phyloP scores from a whole-genome alignment of 73 alveolate genomes.

The Paramecium octaurelia region DNA sequence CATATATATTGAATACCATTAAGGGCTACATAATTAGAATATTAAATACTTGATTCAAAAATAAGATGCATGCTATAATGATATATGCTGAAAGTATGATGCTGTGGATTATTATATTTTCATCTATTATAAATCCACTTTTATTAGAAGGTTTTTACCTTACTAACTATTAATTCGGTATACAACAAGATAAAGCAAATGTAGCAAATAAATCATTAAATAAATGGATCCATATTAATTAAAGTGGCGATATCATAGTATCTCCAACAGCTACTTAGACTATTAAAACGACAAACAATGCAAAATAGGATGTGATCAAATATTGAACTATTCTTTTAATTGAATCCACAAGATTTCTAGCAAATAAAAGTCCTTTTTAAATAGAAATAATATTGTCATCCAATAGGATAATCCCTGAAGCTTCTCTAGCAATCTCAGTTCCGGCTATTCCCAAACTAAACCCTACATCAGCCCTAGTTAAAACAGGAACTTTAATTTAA shows the following conservation, averaged over 20 bases:
- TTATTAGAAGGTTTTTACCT: constrained; percentile 80
- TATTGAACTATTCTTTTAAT: constrained; percentile 85
- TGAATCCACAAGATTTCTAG: constrained; percentile 88
- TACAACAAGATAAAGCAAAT: constrained; percentile 91
- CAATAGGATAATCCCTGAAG: constrained; percentile 82
- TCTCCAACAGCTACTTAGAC: constrained; percentile 78
- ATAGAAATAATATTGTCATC: constrained; percentile 87
- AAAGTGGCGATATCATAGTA: constrained; percentile 79
- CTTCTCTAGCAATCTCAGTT: constrained; percentile 91
- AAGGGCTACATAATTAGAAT: constrained; percentile 78
- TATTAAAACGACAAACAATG: constrained; percentile 75
- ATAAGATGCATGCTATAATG: constrained; percentile 50
- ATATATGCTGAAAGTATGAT: constrained; percentile 73
- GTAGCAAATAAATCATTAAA: constrained; percentile 85
- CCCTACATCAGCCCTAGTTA: constrained; percentile 81
- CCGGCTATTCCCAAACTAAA: constrained; percentile 90
- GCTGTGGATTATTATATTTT: constrained; percentile 82
- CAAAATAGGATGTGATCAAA: constrained; percentile 79
- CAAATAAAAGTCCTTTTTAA: constrained; percentile 86
- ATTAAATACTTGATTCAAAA: constrained; percentile 73
- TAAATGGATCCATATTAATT: constrained; percentile 89
- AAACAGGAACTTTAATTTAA: constrained; percentile 26
- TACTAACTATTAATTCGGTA: constrained; percentile 81
- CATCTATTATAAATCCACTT: constrained; percentile 76
- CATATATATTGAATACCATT: constrained; percentile 82